Conservation (phyloP, 2,329 filamentous ascomycete genomes). For the Pseudogymnoascus sp. region DNA sequence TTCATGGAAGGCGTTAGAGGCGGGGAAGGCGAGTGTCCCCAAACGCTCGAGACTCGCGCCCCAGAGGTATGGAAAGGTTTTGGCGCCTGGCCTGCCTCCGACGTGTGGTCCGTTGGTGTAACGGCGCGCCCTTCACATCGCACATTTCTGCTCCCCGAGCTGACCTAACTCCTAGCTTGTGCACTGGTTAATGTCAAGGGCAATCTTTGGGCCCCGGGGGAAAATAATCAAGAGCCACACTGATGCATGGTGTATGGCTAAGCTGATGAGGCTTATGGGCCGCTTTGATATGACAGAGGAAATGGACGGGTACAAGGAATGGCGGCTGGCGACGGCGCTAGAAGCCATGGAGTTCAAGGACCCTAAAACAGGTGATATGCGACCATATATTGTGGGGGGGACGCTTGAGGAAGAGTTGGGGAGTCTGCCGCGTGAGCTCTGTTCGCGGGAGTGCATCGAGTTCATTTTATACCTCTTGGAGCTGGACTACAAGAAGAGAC, state of each 20-base stretch:
- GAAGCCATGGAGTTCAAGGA: neutral
- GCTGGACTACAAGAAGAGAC: too few species aligned
- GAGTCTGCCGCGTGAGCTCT: slow-evolving; percentile 1
- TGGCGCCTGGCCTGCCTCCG: slow-evolving; percentile 16
- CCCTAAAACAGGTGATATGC: neutral
- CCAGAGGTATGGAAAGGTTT: slow-evolving; percentile 15
- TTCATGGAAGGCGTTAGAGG: slow-evolving; percentile 9
- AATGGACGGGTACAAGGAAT: neutral
- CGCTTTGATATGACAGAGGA: neutral
- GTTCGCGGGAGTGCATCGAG: slow-evolving; percentile 10
- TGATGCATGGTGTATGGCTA: slow-evolving; percentile 22
- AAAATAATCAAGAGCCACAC: slow-evolving; percentile 17
- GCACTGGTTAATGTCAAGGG: slow-evolving; percentile 11
- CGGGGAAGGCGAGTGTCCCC: slow-evolving; percentile 5
- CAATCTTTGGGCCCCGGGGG: slow-evolving; percentile 16
- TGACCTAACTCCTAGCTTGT: slow-evolving; percentile 16
- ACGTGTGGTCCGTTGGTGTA: slow-evolving; percentile 22
- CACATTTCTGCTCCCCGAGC: neutral
- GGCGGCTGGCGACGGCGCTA: neutral
- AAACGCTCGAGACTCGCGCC: slow-evolving; percentile 7
- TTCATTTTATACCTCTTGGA: slow-evolving; percentile 11
- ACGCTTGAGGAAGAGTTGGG: slow-evolving; percentile 15
- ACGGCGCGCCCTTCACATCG: slow-evolving; percentile 14
- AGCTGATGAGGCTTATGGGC: slow-evolving; percentile 19
- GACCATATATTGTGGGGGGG: neutral